These are phyloP conservation scores for Agaricus blazei DNA, from an alignment of 768 basidiomycete genomes.

Conservation along the genomic window DNA sequence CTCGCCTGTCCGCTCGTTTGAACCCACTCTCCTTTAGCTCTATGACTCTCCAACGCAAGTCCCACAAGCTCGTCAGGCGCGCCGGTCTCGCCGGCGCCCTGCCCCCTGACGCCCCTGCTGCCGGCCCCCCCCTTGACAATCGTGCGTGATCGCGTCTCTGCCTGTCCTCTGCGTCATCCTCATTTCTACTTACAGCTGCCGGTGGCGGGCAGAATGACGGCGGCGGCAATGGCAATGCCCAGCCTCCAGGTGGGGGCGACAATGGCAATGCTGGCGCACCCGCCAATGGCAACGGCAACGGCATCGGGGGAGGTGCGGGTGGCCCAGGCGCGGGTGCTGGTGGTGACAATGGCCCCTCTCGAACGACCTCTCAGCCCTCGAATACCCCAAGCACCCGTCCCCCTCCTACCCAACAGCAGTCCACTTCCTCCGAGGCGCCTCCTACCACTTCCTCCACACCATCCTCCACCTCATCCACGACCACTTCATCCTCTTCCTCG, in stretches of 20 bases:
- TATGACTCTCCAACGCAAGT: slow-evolving; percentile 26
- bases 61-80: slow-evolving; percentile 22
- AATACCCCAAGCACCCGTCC: not conserved
- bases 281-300: not conserved
- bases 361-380: not conserved
- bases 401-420: not conserved
- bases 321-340: not conserved
- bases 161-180: not conserved
- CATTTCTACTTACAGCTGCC: too few relatives aligned
- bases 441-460: slow-evolving; percentile 3
- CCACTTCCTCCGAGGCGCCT: not conserved
- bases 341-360: not conserved
- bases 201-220: not conserved
- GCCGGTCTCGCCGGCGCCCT: not conserved
- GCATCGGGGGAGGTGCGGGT: too few relatives aligned
- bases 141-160: not conserved
- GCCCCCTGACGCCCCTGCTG: not conserved
- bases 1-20: slow-evolving; percentile 18
- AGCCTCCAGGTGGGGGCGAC: too few relatives aligned
- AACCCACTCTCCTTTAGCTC: slow-evolving; percentile 18
- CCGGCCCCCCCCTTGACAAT: not conserved
- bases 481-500: slow-evolving; percentile 12
- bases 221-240: not conserved
- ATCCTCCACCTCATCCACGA: slow-evolving; percentile 10
- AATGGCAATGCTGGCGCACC: too few relatives aligned